Evolutionary conservation across 2,329 filamentous ascomycete genomes (phyloP), one percentile per base, ranked within the genome.

Genomic region (Waltergamsia citrina): DNA sequence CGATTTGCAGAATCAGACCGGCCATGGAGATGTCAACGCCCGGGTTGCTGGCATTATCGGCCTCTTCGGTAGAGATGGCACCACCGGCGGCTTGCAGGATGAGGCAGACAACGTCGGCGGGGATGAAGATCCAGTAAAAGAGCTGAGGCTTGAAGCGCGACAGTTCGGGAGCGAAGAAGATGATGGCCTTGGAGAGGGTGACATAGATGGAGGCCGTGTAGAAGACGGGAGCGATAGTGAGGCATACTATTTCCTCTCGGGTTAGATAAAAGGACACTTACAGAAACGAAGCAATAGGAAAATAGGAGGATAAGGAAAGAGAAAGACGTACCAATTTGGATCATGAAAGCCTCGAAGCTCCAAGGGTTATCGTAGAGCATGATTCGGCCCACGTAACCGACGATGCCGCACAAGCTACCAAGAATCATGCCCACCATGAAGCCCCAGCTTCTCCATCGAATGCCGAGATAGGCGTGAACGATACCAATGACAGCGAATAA

Each of bases 191-290:
- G 41, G 53, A 56, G 20, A 81, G 63, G 20, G 73, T 78, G 35
- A 82, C 67, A 50, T 83, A 84, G 47, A 83, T 75, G 38, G 74
- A 74, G 1, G 78, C 78, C 19, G 72, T 43, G 67, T 73, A 63
- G 42, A 59, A 63, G 39, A 63, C 58, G 34, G 60, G 60, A 8
- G 56, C 60, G 40, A 54, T 51, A 4, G 73, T 79, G 33, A 82
- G 61, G 52, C 72, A 78, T 39, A 51, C 67, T 74, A 32, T 16
- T 10, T 8, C 8, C n/a, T 24, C 8, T 8, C 22, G n/a, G n/a
- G n/a, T 24, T 8, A 24, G 8, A 24, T 24, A 24, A 24, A 24
- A n/a, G 22, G 21, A 16, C 14, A 17, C 14, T 24, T 7, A 15
- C 16, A 30, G 22, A 15, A 23, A 18, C 3, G 7, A 30, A n/a